Conservation (phyloP, 805 yeast species). For the Cyberlindnera sargentensis region DNA sequence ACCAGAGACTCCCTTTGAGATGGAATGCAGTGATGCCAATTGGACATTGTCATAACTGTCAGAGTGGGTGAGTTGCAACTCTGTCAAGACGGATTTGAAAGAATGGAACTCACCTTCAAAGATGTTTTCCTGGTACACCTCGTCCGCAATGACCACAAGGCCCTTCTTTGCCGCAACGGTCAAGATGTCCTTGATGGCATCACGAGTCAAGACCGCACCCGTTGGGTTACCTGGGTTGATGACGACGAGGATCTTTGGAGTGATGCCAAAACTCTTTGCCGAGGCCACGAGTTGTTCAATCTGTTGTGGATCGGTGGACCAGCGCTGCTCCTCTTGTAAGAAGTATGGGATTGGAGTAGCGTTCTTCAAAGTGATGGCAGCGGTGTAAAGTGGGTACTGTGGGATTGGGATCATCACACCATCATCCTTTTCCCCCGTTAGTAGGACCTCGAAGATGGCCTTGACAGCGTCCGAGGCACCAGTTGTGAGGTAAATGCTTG, state of each 20-base stretch:
- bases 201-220: conserved; percentile 67
- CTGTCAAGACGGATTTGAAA: conserved; percentile 69
- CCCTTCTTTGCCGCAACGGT: conserved; percentile 80
- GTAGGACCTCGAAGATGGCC: conserved; percentile 62
- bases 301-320: conserved; percentile 75
- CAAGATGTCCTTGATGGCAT: conserved; percentile 64
- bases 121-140: conserved; percentile 93
- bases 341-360: conserved; percentile 83
- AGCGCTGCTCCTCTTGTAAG: conserved; percentile 68
- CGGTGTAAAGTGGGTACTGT: conserved; percentile 95
- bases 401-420: conserved; percentile 95
- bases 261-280: conserved; percentile 44
- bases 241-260: conserved; percentile 76
- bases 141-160: conserved; percentile 88
- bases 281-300: conserved; percentile 47
- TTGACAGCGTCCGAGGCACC: conserved; percentile 97
- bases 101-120: conserved; percentile 79
- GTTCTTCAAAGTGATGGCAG: conserved; percentile 80
- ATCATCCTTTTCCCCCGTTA: conserved; percentile 47
- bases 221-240: conserved; percentile 99
- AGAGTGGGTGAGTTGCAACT: conserved; percentile 47
- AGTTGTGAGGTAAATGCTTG: conserved; percentile 75
- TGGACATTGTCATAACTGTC: conserved; percentile 63
- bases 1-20: conserved; percentile 95
- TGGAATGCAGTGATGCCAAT: conserved; percentile 92